Evolutionary conservation across 495 filamentous ascomycete species (phyloP).

Genomic region (Penicillium coprophilum): DNA sequence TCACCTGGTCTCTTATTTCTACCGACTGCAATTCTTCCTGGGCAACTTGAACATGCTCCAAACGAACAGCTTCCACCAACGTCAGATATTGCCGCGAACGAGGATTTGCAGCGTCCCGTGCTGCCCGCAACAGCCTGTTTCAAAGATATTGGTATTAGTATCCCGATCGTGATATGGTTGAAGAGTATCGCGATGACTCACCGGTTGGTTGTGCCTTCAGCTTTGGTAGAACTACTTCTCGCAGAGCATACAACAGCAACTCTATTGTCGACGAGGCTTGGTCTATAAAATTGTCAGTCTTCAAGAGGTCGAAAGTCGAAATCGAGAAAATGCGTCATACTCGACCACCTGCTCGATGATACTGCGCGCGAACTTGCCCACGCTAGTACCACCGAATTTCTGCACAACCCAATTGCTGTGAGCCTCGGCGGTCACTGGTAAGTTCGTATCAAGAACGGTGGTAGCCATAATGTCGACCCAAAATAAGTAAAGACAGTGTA

Average conservation of each 20-base stretch:
- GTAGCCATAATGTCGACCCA: conserved; percentile 23
- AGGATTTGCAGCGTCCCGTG: conserved; percentile 64
- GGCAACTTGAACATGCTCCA: conserved; percentile 70
- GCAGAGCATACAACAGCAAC: conserved; percentile 93
- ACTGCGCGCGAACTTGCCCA: conserved; percentile 65
- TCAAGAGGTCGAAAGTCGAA: background rate
- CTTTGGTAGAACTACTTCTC: conserved; percentile 84
- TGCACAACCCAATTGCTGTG: conserved; percentile 70
- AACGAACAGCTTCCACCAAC: conserved; percentile 70
- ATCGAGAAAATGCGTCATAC: conserved; percentile 43
- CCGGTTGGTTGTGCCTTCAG: conserved; percentile 91
- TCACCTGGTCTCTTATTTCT: conserved; percentile 56
- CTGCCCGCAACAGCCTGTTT: conserved; percentile 63
- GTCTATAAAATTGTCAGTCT: conserved; percentile 46
- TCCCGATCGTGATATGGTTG: background rate
- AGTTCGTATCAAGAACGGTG: conserved; percentile 18
- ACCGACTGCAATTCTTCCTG: conserved; percentile 58
- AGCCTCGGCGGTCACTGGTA: conserved; percentile 9
- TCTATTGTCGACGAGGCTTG: conserved; percentile 62
- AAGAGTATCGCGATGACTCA: conserved; percentile 50
- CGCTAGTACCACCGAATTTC: conserved; percentile 80
- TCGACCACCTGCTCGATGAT: conserved; percentile 73
- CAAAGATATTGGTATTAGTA: conserved; percentile 7
- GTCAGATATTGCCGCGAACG: conserved; percentile 61
- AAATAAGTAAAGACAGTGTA: conserved; percentile 3